Evolutionary conservation across 108 stramenopile species (phyloP).

Genomic region (Skeletonema tropicum): DNA sequence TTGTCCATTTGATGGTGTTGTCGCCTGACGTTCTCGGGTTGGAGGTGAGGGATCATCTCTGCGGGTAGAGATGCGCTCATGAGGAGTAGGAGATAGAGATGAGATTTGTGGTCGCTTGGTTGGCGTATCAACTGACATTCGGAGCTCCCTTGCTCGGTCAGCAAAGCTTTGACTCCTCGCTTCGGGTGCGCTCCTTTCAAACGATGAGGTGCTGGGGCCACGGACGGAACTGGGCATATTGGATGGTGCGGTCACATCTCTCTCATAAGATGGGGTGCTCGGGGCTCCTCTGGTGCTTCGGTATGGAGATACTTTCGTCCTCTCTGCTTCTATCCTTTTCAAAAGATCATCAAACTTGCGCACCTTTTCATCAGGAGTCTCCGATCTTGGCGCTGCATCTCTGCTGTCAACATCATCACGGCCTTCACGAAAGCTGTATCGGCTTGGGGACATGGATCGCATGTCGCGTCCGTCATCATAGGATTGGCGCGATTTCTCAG

Average conservation of each 20-base stretch:
- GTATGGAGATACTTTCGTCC: conserved; percentile 13
- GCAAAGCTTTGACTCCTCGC: conserved; percentile 18
- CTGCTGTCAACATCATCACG: conserved; percentile 17
- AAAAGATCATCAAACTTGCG: conserved; percentile 24
- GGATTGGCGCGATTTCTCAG: not conserved
- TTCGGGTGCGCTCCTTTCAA: not conserved
- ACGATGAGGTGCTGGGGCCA: not conserved
- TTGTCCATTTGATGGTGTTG: conserved; percentile 3
- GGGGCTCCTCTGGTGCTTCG: not conserved
- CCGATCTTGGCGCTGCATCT: not conserved
- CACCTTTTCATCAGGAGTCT: conserved; percentile 8
- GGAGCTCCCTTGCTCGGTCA: conserved; percentile 36
- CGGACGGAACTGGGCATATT: conserved; percentile 12
- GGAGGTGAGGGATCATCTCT: not conserved
- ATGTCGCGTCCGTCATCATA: not conserved
- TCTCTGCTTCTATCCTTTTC: conserved; percentile 19
- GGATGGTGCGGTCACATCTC: not conserved
- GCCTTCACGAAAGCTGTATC: conserved; percentile 12
- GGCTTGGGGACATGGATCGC: not conserved
- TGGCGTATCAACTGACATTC: conserved; percentile 31
- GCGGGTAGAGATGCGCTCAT: conserved; percentile 8
- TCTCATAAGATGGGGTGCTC: not conserved
- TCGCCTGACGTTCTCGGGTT: not conserved
- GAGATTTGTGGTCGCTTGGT: not conserved
- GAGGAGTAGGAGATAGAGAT: conserved; percentile 1